Conservation (phyloP, 2,329 filamentous ascomycete genomes). For the Pseudocercospora fuligena region DNA sequence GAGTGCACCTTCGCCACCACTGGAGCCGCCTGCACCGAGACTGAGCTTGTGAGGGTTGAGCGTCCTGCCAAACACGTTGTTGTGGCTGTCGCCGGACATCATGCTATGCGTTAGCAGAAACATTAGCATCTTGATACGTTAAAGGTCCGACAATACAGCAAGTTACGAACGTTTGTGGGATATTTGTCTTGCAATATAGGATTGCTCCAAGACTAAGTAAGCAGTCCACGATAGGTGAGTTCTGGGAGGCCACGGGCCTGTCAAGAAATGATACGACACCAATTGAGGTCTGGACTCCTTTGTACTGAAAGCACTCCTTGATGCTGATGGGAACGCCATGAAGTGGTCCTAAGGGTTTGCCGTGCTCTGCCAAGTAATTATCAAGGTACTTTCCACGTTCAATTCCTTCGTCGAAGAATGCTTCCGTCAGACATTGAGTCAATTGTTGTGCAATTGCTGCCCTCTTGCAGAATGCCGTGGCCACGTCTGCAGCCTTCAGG, state of each 20-base stretch:
- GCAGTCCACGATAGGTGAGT: constrained; percentile 45
- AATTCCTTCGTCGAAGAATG: constrained; percentile 50
- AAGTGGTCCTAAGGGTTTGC: constrained; percentile 38
- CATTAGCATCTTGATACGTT: not conserved
- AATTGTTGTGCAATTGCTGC: constrained; percentile 48
- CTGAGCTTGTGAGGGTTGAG: constrained; percentile 67
- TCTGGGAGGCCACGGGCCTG: constrained; percentile 33
- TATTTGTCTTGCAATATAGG: constrained; percentile 59
- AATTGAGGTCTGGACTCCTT: constrained; percentile 61
- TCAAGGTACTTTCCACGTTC: constrained; percentile 34
- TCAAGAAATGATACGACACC: constrained; percentile 58
- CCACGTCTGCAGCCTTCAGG: constrained; percentile 23
- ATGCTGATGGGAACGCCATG: constrained; percentile 60
- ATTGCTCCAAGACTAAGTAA: constrained; percentile 52
- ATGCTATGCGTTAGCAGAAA: not conserved
- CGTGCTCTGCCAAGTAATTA: constrained; percentile 26
- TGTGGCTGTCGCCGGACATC: constrained; percentile 39
- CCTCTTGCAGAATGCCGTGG: constrained; percentile 52
- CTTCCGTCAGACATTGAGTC: constrained; percentile 40
- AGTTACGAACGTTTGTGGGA: constrained; percentile 52
- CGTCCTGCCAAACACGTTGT: constrained; percentile 50
- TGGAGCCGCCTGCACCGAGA: constrained; percentile 67
- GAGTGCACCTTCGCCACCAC: constrained; percentile 68
- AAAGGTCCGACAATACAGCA: not conserved
- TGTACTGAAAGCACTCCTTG: constrained; percentile 68